Base-by-base conservation (phyloP, 495 filamentous ascomycete species). In the Lophiotrema nucula region DNA sequence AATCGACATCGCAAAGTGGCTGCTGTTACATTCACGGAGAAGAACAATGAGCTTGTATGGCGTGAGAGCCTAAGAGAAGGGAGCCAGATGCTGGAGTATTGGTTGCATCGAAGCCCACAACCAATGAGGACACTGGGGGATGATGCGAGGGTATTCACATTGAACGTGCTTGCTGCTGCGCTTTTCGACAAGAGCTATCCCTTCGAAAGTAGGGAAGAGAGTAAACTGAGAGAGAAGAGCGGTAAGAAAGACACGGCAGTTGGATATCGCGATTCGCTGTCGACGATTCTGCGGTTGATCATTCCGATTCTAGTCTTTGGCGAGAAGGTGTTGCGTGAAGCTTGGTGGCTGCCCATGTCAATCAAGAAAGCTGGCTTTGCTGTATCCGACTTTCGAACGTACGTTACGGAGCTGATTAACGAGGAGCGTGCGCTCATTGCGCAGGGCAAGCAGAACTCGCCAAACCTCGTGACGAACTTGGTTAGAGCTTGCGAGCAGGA, bases 41-140 rank as follows among this genome's bases (percentile, higher is more conserved):
- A 72, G 47, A 78, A 73, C 58, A 79, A 75, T 46, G 52, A 54
- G 6, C 47, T 77, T 1, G 78, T 81, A 0, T 82, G 77, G 77
- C 27, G 59, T 3, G 71, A 78, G 45, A 57, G 60, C 1, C 53
- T 75, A 22, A 39, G 42, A 0, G 67, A 74, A 51, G 62, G 59
- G 2, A 38, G 33, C 0, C 63, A 64, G 10, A 74, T 76, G 70
- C 51, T 69, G 12, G 33, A 62, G 3, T 62, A 63, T 58, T 79
- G 76, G 77, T 39, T 64, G 16, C 39, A 63, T 10, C 53, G 68
- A 18, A 44, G 43, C 0, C 43, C 37, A 16, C 15, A 38, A 21
- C 52, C 52, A 25, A 38, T 71, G 12, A 44, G 47, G 21, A 66
- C 66, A 18, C 50, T 63, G 1, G 67, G 66, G n/a, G 61, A 74